phyloP scores from a whole-genome alignment of 2,329 filamentous ascomycete species.

The Diplodia sapinea region DNA sequence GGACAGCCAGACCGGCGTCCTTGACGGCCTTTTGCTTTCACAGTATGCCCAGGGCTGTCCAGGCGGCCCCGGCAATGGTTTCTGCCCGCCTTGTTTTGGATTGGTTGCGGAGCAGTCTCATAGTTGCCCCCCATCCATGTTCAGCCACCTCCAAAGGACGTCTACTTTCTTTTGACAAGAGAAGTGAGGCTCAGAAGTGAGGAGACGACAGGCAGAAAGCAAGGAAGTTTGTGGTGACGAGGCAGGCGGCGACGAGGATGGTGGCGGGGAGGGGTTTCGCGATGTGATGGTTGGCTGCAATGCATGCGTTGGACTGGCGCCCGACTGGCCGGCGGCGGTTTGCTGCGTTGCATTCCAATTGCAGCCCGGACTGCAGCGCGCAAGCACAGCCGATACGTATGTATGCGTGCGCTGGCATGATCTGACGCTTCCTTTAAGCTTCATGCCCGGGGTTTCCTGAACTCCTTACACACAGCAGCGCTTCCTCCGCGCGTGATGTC shows the following conservation, averaged over 20 bases:
- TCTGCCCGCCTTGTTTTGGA: not conserved
- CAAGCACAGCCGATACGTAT: conserved; percentile 28
- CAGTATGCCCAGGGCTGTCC: not conserved
- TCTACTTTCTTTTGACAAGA: conserved; percentile 14
- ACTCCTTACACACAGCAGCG: conserved; percentile 18
- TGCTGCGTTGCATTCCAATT: conserved; percentile 24
- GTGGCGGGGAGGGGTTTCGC: conserved; percentile 19
- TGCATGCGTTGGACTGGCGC: conserved; percentile 24
- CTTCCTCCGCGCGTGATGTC: conserved; percentile 19
- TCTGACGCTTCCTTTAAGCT: conserved; percentile 19
- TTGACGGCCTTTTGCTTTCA: not conserved
- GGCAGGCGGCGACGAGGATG: not conserved
- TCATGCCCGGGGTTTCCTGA: not conserved
- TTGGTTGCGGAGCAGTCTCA: not conserved
- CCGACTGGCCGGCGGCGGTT: conserved; percentile 21
- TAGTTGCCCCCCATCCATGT: not conserved
- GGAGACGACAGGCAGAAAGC: conserved; percentile 4
- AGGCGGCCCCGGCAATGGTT: not conserved
- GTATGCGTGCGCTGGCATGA: conserved; percentile 29
- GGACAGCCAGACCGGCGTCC: not conserved
- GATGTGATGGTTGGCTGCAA: conserved; percentile 28
- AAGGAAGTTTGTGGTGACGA: conserved; percentile 1
- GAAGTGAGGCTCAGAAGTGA: conserved; percentile 14
- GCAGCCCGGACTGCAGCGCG: conserved; percentile 19
- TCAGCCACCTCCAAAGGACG: not conserved